A percentile compares a stretch with the other conserved stretches of the same genome.
These are phyloP conservation scores for Parastagonospora avenae DNA, from an alignment of 2,329 filamentous ascomycete genomes.

Conservation along the genomic window DNA sequence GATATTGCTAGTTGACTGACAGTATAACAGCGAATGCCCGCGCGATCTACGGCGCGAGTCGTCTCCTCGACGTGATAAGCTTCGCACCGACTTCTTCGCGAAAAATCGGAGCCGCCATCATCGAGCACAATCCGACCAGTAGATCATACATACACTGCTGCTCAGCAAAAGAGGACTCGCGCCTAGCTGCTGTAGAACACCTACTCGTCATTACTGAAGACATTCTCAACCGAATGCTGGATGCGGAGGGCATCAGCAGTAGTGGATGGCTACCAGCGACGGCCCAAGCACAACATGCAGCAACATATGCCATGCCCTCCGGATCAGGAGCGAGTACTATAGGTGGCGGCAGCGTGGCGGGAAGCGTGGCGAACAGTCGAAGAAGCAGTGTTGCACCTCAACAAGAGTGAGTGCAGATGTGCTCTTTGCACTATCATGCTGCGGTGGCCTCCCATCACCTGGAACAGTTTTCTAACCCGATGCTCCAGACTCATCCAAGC, in stretches of 20 bases:
- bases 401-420: conserved; percentile 23
- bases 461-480: neutral
- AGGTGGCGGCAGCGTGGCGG: conserved; percentile 5
- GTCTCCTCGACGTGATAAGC: conserved; percentile 44
- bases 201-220: conserved; percentile 45
- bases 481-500: neutral
- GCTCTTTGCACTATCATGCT: too few relatives aligned
- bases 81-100: conserved; percentile 40
- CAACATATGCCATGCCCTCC: conserved; percentile 14
- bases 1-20: neutral
- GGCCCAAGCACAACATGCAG: conserved; percentile 40
- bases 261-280: conserved; percentile 44
- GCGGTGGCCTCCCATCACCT: conserved; percentile 3
- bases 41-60: conserved; percentile 43
- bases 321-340: conserved; percentile 17
- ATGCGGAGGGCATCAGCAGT: conserved; percentile 40
- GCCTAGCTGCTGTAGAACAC: conserved; percentile 40
- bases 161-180: conserved; percentile 38
- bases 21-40: conserved; percentile 35
- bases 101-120: conserved; percentile 43
- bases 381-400: conserved; percentile 32
- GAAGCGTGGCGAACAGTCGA: conserved; percentile 25
- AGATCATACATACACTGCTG: conserved; percentile 43
- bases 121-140: conserved; percentile 44
- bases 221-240: conserved; percentile 37